A percentile compares a stretch with the other conserved stretches of the same genome.
Evolutionary conservation across 352 stramenopile species (phyloP).

Genomic region (Phytophthora hibernalis): DNA sequence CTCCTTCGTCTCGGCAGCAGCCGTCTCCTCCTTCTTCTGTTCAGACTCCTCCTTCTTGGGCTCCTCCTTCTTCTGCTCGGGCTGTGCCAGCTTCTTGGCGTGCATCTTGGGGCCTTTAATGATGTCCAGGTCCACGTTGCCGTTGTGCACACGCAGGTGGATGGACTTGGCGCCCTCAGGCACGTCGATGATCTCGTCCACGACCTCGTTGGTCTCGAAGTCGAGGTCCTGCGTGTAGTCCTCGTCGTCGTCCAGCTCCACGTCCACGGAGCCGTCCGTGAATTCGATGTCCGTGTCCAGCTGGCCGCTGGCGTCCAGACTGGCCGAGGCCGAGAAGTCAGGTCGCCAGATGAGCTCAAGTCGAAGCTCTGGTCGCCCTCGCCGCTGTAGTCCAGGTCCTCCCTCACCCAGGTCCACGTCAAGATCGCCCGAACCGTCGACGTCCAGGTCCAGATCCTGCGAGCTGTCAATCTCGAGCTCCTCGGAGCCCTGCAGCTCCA

Average conservation of each 20-base stretch:
- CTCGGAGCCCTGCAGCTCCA: slow-evolving; percentile 27
- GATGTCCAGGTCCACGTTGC: slow-evolving; percentile 61
- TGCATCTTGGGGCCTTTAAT: slow-evolving; percentile 43
- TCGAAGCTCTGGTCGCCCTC: slow-evolving; percentile 34
- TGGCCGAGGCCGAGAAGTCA: slow-evolving; percentile 41
- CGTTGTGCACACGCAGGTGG: slow-evolving; percentile 54
- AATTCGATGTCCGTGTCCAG: slow-evolving; percentile 47
- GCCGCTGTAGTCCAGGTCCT: slow-evolving; percentile 41
- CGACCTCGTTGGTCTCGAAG: slow-evolving; percentile 40
- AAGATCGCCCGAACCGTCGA: slow-evolving; percentile 19
- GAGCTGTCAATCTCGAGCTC: slow-evolving; percentile 37
- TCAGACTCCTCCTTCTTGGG: slow-evolving; percentile 13
- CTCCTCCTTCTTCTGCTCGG: slow-evolving; percentile 35
- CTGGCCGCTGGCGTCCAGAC: slow-evolving; percentile 34
- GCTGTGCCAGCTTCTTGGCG: slow-evolving; percentile 24
- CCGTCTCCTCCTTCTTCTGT: slow-evolving; percentile 30
- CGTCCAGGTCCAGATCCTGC: slow-evolving; percentile 32
- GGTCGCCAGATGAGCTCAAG: slow-evolving; percentile 19
- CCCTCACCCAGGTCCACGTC: slow-evolving; percentile 41
- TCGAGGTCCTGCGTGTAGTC: slow-evolving; percentile 63
- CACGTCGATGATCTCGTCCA: slow-evolving; percentile 62
- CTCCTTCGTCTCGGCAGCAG: slow-evolving; percentile 24
- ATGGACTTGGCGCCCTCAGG: slow-evolving; percentile 52
- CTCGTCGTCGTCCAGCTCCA: slow-evolving; percentile 56
- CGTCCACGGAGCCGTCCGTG: slow-evolving; percentile 40